These are phyloP conservation scores for Orobanche coerulescens DNA, from an alignment of 257 asterid species.

Conservation along the genomic window DNA sequence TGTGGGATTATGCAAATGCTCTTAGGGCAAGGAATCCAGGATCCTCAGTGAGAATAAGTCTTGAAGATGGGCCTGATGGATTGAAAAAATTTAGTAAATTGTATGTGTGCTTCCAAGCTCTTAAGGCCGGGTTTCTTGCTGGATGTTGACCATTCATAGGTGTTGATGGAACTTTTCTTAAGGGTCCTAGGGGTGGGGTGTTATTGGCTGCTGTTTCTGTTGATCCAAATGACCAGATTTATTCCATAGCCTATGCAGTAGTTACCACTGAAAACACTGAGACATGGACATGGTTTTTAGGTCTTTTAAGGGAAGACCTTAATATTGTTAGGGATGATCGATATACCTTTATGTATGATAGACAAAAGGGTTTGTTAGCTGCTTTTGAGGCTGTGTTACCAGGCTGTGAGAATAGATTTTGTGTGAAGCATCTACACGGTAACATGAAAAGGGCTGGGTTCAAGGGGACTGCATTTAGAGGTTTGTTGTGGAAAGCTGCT, in stretches of 20 bases:
- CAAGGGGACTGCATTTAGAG: too few species aligned
- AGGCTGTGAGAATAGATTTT: too few species aligned
- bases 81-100: too few species aligned
- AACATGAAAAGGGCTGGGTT: too few species aligned
- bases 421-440: too few species aligned
- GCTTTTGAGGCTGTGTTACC: too few species aligned
- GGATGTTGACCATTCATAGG: not conserved
- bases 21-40: not conserved
- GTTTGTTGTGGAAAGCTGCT: too few species aligned
- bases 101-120: not conserved
- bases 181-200: not conserved
- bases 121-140: not conserved
- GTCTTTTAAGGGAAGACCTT: not conserved
- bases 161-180: not conserved
- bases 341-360: not conserved
- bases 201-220: too few species aligned
- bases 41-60: not conserved
- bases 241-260: not conserved
- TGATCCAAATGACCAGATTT: too few species aligned
- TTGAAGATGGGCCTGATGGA: too few species aligned
- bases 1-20: conserved; percentile 1
- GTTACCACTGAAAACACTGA: not conserved
- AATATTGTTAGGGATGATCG: not conserved
- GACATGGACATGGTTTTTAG: not conserved
- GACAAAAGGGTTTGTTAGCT: too few species aligned